Evolutionary conservation across 169 alveolate species (phyloP).

Genomic region (Prorocentrum cordatum): DNA sequence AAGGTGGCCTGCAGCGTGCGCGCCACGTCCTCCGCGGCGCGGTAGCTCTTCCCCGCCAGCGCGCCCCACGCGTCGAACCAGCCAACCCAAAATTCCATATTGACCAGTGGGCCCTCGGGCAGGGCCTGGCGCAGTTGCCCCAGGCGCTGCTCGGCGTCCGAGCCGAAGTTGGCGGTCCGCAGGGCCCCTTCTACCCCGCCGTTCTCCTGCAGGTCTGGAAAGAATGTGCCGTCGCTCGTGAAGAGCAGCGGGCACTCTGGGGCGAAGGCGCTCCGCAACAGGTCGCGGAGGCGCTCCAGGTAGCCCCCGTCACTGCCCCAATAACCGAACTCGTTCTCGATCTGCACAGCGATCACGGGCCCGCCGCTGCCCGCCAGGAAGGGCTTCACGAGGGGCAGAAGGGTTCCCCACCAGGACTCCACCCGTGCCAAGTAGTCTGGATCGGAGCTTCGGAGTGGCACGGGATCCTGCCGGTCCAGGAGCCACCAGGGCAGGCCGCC

Average conservation of each 20-base stretch:
- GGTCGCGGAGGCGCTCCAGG: not conserved
- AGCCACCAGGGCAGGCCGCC: constrained; percentile 61
- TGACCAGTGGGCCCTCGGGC: constrained; percentile 28
- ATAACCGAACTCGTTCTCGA: constrained; percentile 54
- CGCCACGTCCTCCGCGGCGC: constrained; percentile 27
- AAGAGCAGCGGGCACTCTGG: constrained; percentile 35
- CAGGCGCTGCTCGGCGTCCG: constrained; percentile 19
- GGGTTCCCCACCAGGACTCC: constrained; percentile 18
- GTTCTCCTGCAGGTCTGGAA: constrained; percentile 27
- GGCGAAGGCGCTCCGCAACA: not conserved
- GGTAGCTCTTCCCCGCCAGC: constrained; percentile 35
- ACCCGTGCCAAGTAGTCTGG: not conserved
- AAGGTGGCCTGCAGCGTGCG: not conserved
- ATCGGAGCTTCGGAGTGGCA: constrained; percentile 1
- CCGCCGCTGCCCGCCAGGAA: constrained; percentile 26
- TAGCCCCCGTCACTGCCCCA: constrained; percentile 33
- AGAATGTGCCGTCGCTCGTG: constrained; percentile 66
- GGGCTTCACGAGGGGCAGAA: constrained; percentile 16
- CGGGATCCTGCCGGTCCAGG: constrained; percentile 7
- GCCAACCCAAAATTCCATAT: constrained; percentile 35
- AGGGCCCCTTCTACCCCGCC: constrained; percentile 28
- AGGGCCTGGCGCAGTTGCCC: constrained; percentile 20
- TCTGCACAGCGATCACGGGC: constrained; percentile 42
- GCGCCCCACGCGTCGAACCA: constrained; percentile 67
- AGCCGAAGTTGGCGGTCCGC: constrained; percentile 59